A percentile compares a stretch with the other conserved stretches of the same genome.
Conservation (phyloP, 495 filamentous ascomycete species). For the Xylaria longipes region DNA sequence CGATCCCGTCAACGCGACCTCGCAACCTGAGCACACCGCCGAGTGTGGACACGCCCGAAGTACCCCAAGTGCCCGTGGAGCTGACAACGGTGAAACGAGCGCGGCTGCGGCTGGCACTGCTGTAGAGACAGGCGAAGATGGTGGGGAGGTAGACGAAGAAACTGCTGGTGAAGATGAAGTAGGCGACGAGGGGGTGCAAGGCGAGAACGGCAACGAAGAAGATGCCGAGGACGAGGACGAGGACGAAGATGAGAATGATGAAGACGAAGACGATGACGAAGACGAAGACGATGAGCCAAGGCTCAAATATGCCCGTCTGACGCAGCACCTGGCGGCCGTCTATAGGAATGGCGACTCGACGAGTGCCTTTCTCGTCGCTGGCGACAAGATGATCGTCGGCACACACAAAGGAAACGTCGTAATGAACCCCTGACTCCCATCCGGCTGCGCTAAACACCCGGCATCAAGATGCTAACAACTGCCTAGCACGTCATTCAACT, state of each 20-base stretch:
- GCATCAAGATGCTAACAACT: slow-evolving; percentile 13
- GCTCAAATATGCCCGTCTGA: slow-evolving; percentile 89
- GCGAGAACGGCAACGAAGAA: slow-evolving; percentile 52
- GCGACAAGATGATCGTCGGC: slow-evolving; percentile 96
- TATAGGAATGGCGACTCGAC: slow-evolving; percentile 96
- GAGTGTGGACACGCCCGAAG: not conserved
- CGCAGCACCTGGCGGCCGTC: slow-evolving; percentile 75
- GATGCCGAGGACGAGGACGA: slow-evolving; percentile 68
- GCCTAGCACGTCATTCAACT: slow-evolving; percentile 81
- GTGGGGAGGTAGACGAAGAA: slow-evolving; percentile 21
- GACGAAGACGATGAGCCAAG: slow-evolving; percentile 95
- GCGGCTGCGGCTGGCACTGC: not conserved
- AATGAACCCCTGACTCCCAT: slow-evolving; percentile 48
- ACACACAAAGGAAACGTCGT: slow-evolving; percentile 98
- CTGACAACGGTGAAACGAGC: not conserved
- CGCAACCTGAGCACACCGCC: slow-evolving; percentile 16
- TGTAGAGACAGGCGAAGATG: slow-evolving; percentile 18
- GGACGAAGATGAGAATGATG: slow-evolving; percentile 57
- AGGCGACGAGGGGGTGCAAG: slow-evolving; percentile 48
- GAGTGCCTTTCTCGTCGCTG: slow-evolving; percentile 84
- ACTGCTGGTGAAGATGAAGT: slow-evolving; percentile 46
- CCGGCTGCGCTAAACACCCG: not conserved
- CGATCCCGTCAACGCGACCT: slow-evolving; percentile 17
- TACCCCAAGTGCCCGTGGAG: not conserved
- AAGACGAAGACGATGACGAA: slow-evolving; percentile 76